Evolutionary conservation across 2,329 filamentous ascomycete genomes (phyloP).

Genomic region (Huntiella decipiens): DNA sequence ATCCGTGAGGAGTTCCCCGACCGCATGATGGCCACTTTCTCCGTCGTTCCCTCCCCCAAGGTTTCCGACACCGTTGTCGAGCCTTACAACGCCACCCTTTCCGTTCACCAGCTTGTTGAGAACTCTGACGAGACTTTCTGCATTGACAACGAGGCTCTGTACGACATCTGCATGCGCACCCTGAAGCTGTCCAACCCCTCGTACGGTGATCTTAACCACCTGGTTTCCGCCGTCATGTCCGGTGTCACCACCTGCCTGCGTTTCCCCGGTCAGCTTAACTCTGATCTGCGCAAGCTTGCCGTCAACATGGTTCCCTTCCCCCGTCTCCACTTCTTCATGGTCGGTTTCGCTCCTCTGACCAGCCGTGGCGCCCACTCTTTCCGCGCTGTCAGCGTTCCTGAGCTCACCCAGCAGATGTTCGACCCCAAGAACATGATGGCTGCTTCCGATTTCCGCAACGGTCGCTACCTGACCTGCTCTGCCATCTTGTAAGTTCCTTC

Average conservation of each 20-base stretch:
- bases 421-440: constrained; percentile 99
- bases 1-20: constrained; percentile 99
- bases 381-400: constrained; percentile 91
- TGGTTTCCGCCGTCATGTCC: constrained; percentile 98
- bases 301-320: constrained; percentile 99
- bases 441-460: constrained; percentile 98
- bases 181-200: constrained; percentile 97
- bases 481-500: constrained; percentile 64
- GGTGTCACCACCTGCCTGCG: constrained; percentile 96
- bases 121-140: constrained; percentile 99
- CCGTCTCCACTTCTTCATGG: constrained; percentile 99
- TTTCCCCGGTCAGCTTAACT: constrained; percentile 99
- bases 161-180: constrained; percentile 99
- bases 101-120: constrained; percentile 96
- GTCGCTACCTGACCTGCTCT: constrained; percentile 97
- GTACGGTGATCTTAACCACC: constrained; percentile 98
- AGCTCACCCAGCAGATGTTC: constrained; percentile 99
- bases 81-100: constrained; percentile 98
- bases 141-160: constrained; percentile 99
- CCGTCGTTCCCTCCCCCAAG: constrained; percentile 95
- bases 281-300: constrained; percentile 95
- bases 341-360: constrained; percentile 96
- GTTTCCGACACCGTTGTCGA: constrained; percentile 99
- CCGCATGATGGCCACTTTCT: constrained; percentile 99
- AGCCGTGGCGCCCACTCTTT: constrained; percentile 72